phyloP scores from a whole-genome alignment of 2,329 filamentous ascomycete genomes.

The Aspergillus versicolor region DNA sequence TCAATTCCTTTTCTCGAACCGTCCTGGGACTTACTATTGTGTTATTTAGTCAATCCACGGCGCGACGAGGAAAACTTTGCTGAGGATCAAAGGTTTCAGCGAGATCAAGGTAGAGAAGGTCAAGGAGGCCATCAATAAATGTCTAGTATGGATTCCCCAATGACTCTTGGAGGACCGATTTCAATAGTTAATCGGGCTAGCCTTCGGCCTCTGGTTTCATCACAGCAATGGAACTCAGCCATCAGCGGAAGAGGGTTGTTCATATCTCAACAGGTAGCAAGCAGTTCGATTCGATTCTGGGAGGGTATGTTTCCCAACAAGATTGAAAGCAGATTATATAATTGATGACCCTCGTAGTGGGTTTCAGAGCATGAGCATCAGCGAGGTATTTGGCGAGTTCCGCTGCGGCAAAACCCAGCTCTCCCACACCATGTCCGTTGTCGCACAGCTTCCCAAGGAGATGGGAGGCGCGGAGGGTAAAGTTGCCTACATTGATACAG shows the following conservation, averaged over 20 bases:
- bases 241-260: constrained; percentile 62
- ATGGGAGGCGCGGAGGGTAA: constrained; percentile 68
- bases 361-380: constrained; percentile 70
- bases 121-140: constrained; percentile 65
- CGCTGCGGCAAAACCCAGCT: constrained; percentile 68
- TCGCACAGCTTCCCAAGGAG: constrained; percentile 56
- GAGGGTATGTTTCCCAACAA: constrained; percentile 48
- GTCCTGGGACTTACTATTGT: neutral
- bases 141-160: constrained; percentile 44
- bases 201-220: constrained; percentile 62
- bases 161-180: neutral
- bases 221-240: constrained; percentile 63
- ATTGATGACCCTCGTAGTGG: constrained; percentile 46
- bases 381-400: constrained; percentile 49
- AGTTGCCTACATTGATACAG: constrained; percentile 67
- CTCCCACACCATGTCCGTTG: constrained; percentile 67
- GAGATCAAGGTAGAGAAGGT: constrained; percentile 71
- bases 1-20: neutral
- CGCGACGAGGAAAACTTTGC: constrained; percentile 58
- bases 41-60: constrained; percentile 56
- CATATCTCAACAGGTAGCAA: constrained; percentile 70
- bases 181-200: constrained; percentile 35
- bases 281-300: constrained; percentile 64
- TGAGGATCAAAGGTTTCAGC: constrained; percentile 69
- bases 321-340: neutral